These are phyloP conservation scores for Nyssa sinensis DNA, from an alignment of 148 eudicot genomes.

Conservation along the genomic window DNA sequence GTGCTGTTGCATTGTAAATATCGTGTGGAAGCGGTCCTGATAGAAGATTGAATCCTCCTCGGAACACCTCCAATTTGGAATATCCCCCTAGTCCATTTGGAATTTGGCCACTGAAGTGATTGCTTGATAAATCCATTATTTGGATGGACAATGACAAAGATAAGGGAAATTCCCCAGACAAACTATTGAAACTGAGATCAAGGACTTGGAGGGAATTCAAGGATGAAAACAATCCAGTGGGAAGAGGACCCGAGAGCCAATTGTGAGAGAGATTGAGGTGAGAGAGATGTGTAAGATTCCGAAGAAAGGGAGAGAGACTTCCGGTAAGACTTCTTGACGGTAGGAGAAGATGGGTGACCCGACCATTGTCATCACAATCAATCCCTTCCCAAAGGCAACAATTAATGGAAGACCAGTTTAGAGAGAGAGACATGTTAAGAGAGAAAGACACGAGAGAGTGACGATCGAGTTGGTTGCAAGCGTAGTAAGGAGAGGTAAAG, in stretches of 20 bases:
- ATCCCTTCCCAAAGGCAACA: constrained; percentile 87
- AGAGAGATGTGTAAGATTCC: constrained; percentile 46
- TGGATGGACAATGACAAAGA: constrained; percentile 41
- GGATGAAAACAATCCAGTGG: constrained; percentile 55
- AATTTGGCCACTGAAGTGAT: constrained; percentile 47
- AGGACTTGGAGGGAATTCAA: constrained; percentile 43
- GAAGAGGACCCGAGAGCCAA: constrained; percentile 57
- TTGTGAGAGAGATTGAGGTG: constrained; percentile 65
- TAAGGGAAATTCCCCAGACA: constrained; percentile 40
- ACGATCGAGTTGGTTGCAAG: constrained; percentile 48
- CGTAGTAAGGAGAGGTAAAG: too few relatives aligned
- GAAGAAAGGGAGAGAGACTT: constrained; percentile 34
- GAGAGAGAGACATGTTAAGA: constrained; percentile 24
- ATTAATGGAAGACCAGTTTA: constrained; percentile 57
- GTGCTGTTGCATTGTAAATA: constrained; percentile 35
- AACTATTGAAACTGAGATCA: constrained; percentile 66
- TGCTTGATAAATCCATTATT: constrained; percentile 62
- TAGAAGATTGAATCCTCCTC: constrained; percentile 66
- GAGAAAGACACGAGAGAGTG: constrained; percentile 54
- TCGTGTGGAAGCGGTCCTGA: constrained; percentile 51
- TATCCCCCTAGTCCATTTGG: constrained; percentile 54
- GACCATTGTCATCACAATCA: constrained; percentile 41
- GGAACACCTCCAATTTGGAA: constrained; percentile 38
- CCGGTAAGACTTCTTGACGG: constrained; percentile 57
- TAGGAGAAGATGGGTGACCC: constrained; percentile 43